Base-by-base conservation (phyloP, 441 rosid species). In the Jatropha podagrica region DNA sequence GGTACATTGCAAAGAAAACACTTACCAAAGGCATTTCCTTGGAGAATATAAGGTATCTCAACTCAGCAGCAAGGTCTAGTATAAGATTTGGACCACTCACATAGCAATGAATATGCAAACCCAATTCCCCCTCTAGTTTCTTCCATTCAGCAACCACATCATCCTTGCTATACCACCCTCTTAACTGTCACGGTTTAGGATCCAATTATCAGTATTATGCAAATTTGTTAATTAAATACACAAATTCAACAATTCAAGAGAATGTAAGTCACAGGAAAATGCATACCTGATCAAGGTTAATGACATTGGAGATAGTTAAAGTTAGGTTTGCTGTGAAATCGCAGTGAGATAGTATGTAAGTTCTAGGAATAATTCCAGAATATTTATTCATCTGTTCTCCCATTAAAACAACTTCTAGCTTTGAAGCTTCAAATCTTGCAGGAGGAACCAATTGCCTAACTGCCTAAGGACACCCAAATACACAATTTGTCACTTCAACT, bases 81-180 rank as follows among this genome's bases (percentile, higher is more conserved):
- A 85, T 66, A 15, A 87, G 79, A 82, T 87, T 92, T 5, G 89
- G 91, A 41, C 98, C 91, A 41, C 96, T 91, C 3, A 92, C 92
- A 46, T 80, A 91, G 81, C 98, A 94, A 77, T 92, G 97, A 68
- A 90, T 81, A 71, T 89, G 92, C 69, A 94, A 86, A 32, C 87
- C 76, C 81, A 90, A 58, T 68, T 88, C 81, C 48, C 84, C 90
- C 18, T 87, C 89, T 49, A 88, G 85, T 73, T 83, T 85, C 87
- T 90, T 92, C 96, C 98, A 94, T 86, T 91, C 96, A 17, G 95
- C 95, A 80, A 90, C 93, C 73, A 91, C 94, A 76, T 94, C 97
- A 74, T 94, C 98, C 80, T 87, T 91, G 79, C 76, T 72, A 81
- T 92, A 91, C 95, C 97, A 94, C 37, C 98, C 98, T 85, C 84